These are phyloP conservation scores for Ajuga reptans DNA, from an alignment of 305 asterid species.

Conservation along the genomic window DNA sequence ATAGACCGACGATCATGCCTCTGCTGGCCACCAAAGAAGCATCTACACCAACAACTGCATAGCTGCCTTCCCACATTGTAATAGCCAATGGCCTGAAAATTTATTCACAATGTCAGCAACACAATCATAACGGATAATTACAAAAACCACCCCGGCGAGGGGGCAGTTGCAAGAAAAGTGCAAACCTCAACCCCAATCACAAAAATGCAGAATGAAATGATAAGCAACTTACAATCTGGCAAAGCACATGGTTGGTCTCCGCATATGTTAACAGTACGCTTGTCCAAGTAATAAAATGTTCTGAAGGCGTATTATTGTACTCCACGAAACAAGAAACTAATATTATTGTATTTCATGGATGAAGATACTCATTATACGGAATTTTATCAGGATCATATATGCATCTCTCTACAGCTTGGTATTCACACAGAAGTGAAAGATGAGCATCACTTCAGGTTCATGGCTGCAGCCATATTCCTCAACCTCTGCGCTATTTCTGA, in stretches of 20 bases:
- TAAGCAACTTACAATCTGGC: slow-evolving; percentile 26
- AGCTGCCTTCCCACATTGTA: slow-evolving; percentile 1
- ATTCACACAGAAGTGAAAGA: too few relatives aligned
- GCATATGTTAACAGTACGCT: slow-evolving; percentile 17
- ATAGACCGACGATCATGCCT: slow-evolving; percentile 15
- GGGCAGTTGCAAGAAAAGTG: too few relatives aligned
- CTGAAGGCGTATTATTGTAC: slow-evolving; percentile 26
- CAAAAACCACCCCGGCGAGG: neutral
- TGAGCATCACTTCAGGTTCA: slow-evolving; percentile 42
- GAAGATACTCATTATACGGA: slow-evolving; percentile 25
- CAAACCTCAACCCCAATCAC: too few relatives aligned
- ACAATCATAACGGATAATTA: neutral
- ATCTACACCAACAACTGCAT: slow-evolving; percentile 18
- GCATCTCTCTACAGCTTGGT: slow-evolving; percentile 22
- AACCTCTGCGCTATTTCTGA: slow-evolving; percentile 84
- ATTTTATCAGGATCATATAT: slow-evolving; percentile 19
- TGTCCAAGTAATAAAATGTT: slow-evolving; percentile 18
- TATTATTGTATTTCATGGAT: slow-evolving; percentile 26
- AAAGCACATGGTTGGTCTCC: slow-evolving; percentile 18
- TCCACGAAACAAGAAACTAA: slow-evolving; percentile 23
- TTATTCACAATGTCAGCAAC: neutral
- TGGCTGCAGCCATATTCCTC: slow-evolving; percentile 55
- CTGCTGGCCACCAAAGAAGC: slow-evolving; percentile 24
- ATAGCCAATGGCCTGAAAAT: slow-evolving; percentile 26
- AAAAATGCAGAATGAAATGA: neutral